A percentile compares a stretch with the other conserved stretches of the same genome.
These are phyloP conservation scores for Pulicaria dysenterica DNA, from an alignment of 129 eudicot genomes.

Conservation along the genomic window DNA sequence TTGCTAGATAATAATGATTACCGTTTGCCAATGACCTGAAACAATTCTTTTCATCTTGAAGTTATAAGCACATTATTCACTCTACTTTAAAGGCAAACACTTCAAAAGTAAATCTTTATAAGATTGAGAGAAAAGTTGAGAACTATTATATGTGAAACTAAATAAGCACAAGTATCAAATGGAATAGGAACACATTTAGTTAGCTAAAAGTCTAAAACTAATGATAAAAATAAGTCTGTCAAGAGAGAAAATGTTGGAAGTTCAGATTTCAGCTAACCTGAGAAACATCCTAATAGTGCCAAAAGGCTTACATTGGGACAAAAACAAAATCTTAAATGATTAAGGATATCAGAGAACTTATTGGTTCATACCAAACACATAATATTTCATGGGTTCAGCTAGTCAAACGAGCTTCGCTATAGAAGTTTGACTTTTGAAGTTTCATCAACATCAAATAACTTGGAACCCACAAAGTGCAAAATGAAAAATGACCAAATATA, in stretches of 20 bases:
- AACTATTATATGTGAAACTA: too few relatives aligned
- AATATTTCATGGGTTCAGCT: too few relatives aligned
- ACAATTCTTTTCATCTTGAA: background rate
- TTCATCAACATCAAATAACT: background rate
- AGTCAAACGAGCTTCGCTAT: too few relatives aligned
- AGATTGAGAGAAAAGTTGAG: background rate
- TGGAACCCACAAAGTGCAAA: slow-evolving; percentile 25
- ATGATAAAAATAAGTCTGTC: slow-evolving; percentile 8
- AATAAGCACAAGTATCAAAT: background rate
- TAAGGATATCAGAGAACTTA: too few relatives aligned
- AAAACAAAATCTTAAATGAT: background rate
- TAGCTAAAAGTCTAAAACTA: background rate
- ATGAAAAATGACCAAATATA: background rate
- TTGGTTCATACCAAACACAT: too few relatives aligned
- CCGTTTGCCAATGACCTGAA: too few relatives aligned
- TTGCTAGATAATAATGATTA: too few relatives aligned
- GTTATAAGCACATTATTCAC: background rate
- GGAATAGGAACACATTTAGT: slow-evolving; percentile 6
- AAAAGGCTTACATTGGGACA: slow-evolving; percentile 13
- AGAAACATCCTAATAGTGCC: slow-evolving; percentile 24
- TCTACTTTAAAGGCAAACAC: background rate
- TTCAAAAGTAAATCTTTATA: slow-evolving; percentile 5
- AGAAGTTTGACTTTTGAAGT: too few relatives aligned
- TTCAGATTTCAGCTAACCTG: background rate
- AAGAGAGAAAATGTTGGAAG: background rate